Evolutionary conservation across 441 rosid species (phyloP).

Genomic region (Pelargonium australe): DNA sequence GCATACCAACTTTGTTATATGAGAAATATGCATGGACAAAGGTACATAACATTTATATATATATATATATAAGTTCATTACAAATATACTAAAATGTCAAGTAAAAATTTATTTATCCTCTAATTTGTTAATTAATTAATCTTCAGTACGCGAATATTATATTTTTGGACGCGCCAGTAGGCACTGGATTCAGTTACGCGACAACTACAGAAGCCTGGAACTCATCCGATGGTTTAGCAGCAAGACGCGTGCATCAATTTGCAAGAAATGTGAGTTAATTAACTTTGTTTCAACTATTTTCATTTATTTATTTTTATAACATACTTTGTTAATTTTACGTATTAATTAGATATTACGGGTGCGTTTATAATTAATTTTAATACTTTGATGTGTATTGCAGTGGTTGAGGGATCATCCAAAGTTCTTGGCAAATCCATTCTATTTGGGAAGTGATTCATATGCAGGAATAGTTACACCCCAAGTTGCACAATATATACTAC

Average conservation of each 20-base stretch:
- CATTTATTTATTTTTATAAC: too few relatives aligned
- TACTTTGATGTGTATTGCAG: neutral
- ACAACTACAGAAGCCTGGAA: slow-evolving; percentile 7
- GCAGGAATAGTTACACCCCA: neutral
- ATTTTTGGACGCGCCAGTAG: slow-evolving; percentile 22
- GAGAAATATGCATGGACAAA: slow-evolving; percentile 20
- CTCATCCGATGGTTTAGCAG: slow-evolving; percentile 6
- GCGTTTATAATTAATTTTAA: too few relatives aligned
- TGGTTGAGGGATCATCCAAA: neutral
- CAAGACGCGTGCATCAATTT: slow-evolving; percentile 4
- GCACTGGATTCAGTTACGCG: slow-evolving; percentile 20
- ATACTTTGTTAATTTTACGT: too few relatives aligned
- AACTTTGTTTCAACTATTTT: too few relatives aligned
- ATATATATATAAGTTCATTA: neutral
- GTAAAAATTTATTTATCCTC: neutral
- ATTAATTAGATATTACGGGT: too few relatives aligned
- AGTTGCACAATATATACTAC: neutral
- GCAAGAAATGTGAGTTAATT: slow-evolving; percentile 14
- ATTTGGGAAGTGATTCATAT: neutral
- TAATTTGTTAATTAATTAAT: neutral
- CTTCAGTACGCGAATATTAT: slow-evolving; percentile 20
- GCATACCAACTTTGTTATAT: slow-evolving; percentile 10
- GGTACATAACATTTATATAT: neutral
- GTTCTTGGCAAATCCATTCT: neutral
- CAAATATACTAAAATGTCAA: neutral